Percentiles rank a stretch among this genome's conserved stretches.
Conservation (phyloP, 768 basidiomycete genomes). For the Tricholoma sp. region DNA sequence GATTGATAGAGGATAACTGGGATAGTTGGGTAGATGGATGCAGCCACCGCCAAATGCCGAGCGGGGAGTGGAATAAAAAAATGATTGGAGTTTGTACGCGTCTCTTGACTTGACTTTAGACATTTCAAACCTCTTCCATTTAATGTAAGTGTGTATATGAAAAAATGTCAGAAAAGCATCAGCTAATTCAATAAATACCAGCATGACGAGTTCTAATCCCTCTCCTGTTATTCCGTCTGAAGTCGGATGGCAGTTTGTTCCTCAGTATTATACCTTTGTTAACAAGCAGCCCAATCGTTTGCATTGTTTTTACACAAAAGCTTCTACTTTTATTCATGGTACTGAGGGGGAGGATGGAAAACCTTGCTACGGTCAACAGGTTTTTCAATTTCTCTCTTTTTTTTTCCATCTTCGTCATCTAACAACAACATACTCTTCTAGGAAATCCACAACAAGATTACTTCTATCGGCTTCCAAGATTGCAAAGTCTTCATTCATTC, state of each 20-base stretch:
- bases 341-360: conserved; percentile 93
- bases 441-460: conserved; percentile 98
- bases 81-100: neutral
- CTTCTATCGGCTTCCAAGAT: conserved; percentile 88
- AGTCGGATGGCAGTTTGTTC: conserved; percentile 99
- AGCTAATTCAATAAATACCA: neutral
- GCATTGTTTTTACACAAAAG: conserved; percentile 99
- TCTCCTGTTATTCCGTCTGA: conserved; percentile 76
- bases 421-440: conserved; percentile 30
- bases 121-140: conserved; percentile 24
- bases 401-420: neutral
- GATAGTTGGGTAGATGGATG: conserved; percentile 1
- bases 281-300: conserved; percentile 96
- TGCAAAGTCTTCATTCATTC: conserved; percentile 99
- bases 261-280: conserved; percentile 98
- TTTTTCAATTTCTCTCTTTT: conserved; percentile 22
- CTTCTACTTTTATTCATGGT: conserved; percentile 94
- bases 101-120: too few species aligned
- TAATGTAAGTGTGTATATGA: conserved; percentile 22
- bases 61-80: conserved; percentile 20
- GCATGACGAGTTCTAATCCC: conserved; percentile 39
- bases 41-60: conserved; percentile 19
- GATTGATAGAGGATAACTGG: neutral
- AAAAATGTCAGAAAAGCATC: too few species aligned
- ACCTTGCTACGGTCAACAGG: conserved; percentile 91